phyloP scores from a whole-genome alignment of 805 yeast genomes.

The Candida railenensis region DNA sequence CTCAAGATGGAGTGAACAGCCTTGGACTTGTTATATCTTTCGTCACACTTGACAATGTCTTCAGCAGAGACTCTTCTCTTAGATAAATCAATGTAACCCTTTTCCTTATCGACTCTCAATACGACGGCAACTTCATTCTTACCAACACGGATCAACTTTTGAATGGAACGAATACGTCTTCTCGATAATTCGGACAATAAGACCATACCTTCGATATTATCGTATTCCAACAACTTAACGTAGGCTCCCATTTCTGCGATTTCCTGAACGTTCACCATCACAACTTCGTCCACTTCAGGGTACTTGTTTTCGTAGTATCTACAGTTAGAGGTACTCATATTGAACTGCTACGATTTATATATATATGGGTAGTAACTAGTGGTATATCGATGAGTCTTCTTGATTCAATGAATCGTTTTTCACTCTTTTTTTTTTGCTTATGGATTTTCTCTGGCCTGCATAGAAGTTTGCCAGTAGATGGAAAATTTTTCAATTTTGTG shows the following conservation, averaged over 20 bases:
- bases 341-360: not conserved
- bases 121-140: slow-evolving; percentile 98
- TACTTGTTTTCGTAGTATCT: slow-evolving; percentile 97
- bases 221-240: slow-evolving; percentile 92
- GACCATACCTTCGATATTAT: slow-evolving; percentile 98
- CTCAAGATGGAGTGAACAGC: slow-evolving; percentile 98
- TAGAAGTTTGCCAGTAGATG: too few species aligned
- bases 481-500: too few species aligned
- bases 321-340: slow-evolving; percentile 85
- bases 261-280: slow-evolving; percentile 97
- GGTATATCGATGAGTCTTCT: not conserved
- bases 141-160: slow-evolving; percentile 95
- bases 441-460: not conserved
- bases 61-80: slow-evolving; percentile 98
- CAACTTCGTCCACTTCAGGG: slow-evolving; percentile 98
- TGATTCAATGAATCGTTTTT: not conserved
- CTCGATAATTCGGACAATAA: slow-evolving; percentile 92
- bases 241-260: slow-evolving; percentile 99
- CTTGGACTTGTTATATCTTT: slow-evolving; percentile 92
- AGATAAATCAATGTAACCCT: slow-evolving; percentile 96
- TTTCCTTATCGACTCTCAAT: slow-evolving; percentile 95
- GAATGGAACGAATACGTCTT: slow-evolving; percentile 98
- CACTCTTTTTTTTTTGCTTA: not conserved
- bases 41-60: slow-evolving; percentile 96
- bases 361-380: not conserved